Conservation (phyloP, 768 basidiomycete genomes). For the Naganishia friedmannii region DNA sequence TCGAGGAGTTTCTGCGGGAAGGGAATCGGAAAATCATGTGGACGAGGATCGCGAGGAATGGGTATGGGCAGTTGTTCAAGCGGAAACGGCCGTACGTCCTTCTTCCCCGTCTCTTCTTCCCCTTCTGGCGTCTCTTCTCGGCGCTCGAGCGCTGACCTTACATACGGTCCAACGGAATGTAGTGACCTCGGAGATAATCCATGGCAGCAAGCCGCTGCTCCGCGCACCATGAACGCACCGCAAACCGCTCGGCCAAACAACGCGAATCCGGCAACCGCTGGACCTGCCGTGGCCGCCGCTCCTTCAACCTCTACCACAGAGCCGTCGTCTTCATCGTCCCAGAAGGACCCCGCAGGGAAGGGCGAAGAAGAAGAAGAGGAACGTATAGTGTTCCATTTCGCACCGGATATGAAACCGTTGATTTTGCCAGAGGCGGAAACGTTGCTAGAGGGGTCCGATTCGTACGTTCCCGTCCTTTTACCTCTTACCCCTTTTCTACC, state of each 20-base stretch:
- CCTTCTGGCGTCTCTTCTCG: too few relatives aligned
- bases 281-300: slow-evolving; percentile 21
- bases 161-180: too few relatives aligned
- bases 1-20: slow-evolving; percentile 62
- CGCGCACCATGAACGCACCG: neutral
- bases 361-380: slow-evolving; percentile 6
- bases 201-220: slow-evolving; percentile 17
- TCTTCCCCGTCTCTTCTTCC: neutral
- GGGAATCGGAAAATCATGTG: slow-evolving; percentile 68
- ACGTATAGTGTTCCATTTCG: slow-evolving; percentile 67
- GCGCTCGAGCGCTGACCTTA: too few relatives aligned
- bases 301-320: slow-evolving; percentile 2
- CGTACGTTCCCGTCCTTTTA: slow-evolving; percentile 40
- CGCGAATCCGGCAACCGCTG: neutral
- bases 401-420: slow-evolving; percentile 68
- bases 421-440: slow-evolving; percentile 61
- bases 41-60: slow-evolving; percentile 81
- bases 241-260: neutral
- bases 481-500: neutral
- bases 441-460: slow-evolving; percentile 76
- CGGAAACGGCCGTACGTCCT: slow-evolving; percentile 50
- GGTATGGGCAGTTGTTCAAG: slow-evolving; percentile 78
- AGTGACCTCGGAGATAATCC: slow-evolving; percentile 22
- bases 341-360: slow-evolving; percentile 13
- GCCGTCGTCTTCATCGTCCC: neutral